Percentiles rank a stretch among this genome's conserved stretches.
These are phyloP conservation scores for Lobosporangium transversale DNA, from an alignment of 192 early-diverging fungal species.

Conservation along the genomic window DNA sequence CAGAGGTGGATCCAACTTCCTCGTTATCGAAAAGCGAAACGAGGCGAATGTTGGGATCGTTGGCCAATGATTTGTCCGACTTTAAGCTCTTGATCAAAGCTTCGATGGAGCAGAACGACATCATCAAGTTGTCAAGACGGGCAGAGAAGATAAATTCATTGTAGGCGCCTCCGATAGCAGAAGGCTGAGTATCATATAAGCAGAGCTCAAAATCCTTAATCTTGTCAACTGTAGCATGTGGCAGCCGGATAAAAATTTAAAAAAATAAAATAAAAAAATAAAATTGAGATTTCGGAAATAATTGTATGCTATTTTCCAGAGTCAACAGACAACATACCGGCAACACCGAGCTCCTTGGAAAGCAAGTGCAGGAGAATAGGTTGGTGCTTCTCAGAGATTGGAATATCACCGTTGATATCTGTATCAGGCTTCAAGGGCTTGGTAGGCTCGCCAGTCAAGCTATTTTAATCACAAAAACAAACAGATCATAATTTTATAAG, in stretches of 20 bases:
- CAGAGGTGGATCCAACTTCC: constrained; percentile 92
- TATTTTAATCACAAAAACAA: neutral
- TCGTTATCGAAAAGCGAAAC: constrained; percentile 98
- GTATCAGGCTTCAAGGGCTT: constrained; percentile 40
- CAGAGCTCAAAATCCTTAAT: constrained; percentile 98
- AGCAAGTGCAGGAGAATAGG: constrained; percentile 81
- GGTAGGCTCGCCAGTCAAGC: constrained; percentile 48
- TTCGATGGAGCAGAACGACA: constrained; percentile 84
- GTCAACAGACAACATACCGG: constrained; percentile 45
- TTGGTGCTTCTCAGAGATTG: constrained; percentile 73
- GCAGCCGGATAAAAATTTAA: too few relatives aligned
- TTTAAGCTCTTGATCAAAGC: constrained; percentile 67
- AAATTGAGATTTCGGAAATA: neutral
- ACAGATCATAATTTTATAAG: too few relatives aligned
- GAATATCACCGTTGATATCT: constrained; percentile 37
- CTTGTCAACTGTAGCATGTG: constrained; percentile 66
- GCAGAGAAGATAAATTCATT: constrained; percentile 95
- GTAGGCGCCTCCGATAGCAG: constrained; percentile 88
- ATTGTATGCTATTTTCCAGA: neutral
- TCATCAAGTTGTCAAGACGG: constrained; percentile 96
- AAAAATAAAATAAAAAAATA: neutral
- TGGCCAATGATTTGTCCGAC: constrained; percentile 53
- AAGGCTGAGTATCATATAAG: constrained; percentile 93
- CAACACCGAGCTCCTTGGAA: constrained; percentile 76
- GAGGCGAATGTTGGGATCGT: constrained; percentile 83